Evolutionary conservation across 352 stramenopile species (phyloP).

Genomic region (Phytophthora pistaciae): DNA sequence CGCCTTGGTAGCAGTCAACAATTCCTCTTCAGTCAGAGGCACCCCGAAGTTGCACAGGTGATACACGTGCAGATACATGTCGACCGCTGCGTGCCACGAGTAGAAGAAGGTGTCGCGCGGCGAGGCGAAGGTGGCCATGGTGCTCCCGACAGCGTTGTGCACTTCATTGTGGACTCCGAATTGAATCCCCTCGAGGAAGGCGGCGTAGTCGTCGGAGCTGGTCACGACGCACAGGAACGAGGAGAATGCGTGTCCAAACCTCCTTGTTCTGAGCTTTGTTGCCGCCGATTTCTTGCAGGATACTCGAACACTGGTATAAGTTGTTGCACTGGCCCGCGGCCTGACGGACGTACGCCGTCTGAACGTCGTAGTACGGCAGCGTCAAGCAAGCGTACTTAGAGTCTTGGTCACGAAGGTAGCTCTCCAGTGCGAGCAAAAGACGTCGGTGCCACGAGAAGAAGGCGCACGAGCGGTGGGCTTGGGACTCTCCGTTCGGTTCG

Average conservation of each 20-base stretch:
- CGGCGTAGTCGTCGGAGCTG: conserved; percentile 53
- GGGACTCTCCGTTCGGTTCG: conserved; percentile 47
- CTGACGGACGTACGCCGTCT: conserved; percentile 57
- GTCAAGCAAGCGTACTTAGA: conserved; percentile 63
- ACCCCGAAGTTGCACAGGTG: conserved; percentile 60
- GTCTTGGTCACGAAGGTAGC: conserved; percentile 54
- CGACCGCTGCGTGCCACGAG: conserved; percentile 62
- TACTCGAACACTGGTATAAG: conserved; percentile 60
- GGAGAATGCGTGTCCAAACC: conserved; percentile 31
- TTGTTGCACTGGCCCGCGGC: conserved; percentile 47
- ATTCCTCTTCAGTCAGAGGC: conserved; percentile 39
- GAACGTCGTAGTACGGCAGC: conserved; percentile 73
- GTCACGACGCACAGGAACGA: conserved; percentile 49
- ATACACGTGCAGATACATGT: conserved; percentile 67
- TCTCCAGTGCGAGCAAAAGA: conserved; percentile 63
- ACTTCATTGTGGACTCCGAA: conserved; percentile 67
- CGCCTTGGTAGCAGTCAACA: conserved; percentile 43
- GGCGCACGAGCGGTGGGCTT: conserved; percentile 55
- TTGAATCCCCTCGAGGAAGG: conserved; percentile 62
- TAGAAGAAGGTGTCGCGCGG: conserved; percentile 65
- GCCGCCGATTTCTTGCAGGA: conserved; percentile 55
- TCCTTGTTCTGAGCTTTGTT: conserved; percentile 15
- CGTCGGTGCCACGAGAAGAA: conserved; percentile 73
- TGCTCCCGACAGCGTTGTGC: conserved; percentile 52
- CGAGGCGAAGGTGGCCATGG: conserved; percentile 54